These are phyloP conservation scores for Aspergillus transmontanensis DNA, from an alignment of 2,329 filamentous ascomycete species.

Conservation along the genomic window DNA sequence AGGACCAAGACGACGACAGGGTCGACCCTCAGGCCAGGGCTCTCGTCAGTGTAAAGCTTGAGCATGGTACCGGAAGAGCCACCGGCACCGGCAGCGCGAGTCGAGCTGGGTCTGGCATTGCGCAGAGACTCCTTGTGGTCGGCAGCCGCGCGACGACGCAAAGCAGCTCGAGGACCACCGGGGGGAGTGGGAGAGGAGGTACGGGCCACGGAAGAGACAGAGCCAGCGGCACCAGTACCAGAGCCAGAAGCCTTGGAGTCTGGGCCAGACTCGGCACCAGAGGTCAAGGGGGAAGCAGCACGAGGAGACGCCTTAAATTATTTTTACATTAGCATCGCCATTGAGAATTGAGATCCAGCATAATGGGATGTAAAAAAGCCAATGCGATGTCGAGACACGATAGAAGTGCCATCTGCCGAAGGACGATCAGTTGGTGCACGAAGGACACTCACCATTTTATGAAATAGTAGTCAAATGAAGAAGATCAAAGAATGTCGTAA, in stretches of 20 bases:
- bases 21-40: slow-evolving; percentile 94
- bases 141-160: slow-evolving; percentile 90
- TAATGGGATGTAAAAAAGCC: slow-evolving; percentile 7
- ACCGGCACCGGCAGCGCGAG: slow-evolving; percentile 87
- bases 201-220: slow-evolving; percentile 72
- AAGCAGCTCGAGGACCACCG: slow-evolving; percentile 91
- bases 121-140: slow-evolving; percentile 97
- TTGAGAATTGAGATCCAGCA: slow-evolving; percentile 3
- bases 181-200: slow-evolving; percentile 86
- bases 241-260: slow-evolving; percentile 45
- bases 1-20: slow-evolving; percentile 96
- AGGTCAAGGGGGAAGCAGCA: slow-evolving; percentile 48
- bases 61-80: slow-evolving; percentile 98
- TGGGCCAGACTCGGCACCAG: slow-evolving; percentile 48
- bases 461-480: slow-evolving; percentile 19
- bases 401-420: slow-evolving; percentile 1
- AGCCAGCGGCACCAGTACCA: slow-evolving; percentile 50
- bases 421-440: slow-evolving; percentile 13
- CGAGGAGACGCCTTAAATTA: slow-evolving; percentile 39
- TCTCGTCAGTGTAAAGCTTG: slow-evolving; percentile 98
- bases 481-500: slow-evolving; percentile 23
- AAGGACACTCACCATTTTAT: slow-evolving; percentile 29
- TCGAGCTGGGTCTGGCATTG: slow-evolving; percentile 90
- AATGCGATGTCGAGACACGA: slow-evolving; percentile 4
- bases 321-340: slow-evolving; percentile 7